Percentiles rank a stretch among this genome's conserved stretches.
Conservation (phyloP, 306 rosid genomes). For the Cicer yamashitae region DNA sequence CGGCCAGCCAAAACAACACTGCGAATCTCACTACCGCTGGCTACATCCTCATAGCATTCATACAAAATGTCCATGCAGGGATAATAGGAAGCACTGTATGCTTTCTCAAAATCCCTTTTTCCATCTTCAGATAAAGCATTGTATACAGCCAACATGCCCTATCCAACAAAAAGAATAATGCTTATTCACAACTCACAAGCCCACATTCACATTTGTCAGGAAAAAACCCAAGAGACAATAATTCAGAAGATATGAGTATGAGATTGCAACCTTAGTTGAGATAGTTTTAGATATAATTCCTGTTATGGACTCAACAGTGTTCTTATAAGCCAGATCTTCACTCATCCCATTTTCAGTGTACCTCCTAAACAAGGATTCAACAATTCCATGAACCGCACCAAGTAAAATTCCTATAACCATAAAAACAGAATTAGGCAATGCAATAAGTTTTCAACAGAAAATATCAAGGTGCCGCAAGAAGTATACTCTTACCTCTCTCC, state of each 20-base stretch:
- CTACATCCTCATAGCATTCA: conserved; percentile 96
- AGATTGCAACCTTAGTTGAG: conserved; percentile 73
- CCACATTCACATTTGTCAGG: neutral
- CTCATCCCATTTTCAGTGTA: conserved; percentile 88
- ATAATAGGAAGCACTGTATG: conserved; percentile 92
- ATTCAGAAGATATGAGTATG: conserved; percentile 25
- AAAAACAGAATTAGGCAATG: conserved; percentile 44
- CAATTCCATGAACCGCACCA: conserved; percentile 97
- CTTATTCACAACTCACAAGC: conserved; percentile 30
- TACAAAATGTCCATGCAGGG: conserved; percentile 99
- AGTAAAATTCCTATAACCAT: conserved; percentile 79
- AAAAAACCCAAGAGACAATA: neutral
- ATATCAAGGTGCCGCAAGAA: neutral
- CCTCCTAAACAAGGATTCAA: conserved; percentile 92
- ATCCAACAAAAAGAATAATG: conserved; percentile 1
- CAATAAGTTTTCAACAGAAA: neutral
- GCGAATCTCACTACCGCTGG: conserved; percentile 88
- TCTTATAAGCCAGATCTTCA: conserved; percentile 92
- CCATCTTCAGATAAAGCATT: conserved; percentile 77
- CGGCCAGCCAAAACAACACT: conserved; percentile 99
- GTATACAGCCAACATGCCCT: conserved; percentile 95
- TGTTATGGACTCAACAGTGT: conserved; percentile 89
- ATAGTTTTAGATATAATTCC: conserved; percentile 85
- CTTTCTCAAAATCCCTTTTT: conserved; percentile 84
- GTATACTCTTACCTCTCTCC: conserved; percentile 71